Base-by-base conservation (phyloP, 2,329 filamentous ascomycete genomes). In the Xylaria sp. region DNA sequence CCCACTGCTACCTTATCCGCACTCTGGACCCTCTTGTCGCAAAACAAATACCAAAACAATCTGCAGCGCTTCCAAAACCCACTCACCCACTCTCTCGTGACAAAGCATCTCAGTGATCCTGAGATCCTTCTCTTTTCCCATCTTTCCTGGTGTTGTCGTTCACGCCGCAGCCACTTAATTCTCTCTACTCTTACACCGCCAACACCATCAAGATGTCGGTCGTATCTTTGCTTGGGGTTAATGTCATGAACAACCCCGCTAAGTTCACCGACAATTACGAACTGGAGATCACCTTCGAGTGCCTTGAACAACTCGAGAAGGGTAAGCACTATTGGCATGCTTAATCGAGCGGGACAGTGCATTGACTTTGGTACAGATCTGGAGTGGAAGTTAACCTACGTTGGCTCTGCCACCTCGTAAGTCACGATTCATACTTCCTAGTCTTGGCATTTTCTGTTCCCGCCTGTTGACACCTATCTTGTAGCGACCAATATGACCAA, bases 281-380 rank as follows among this genome's bases (percentile, higher is more conserved):
- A 74, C 96, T 99, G 66, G 93, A 99, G 76, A 97, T 99, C 73
- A 99, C 94, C 17, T 99, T 99, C 61, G 94, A 99, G 76, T 97
- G 94, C 69, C 85, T 97, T 20, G 94, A 99, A 78, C 85, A 89
- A 64, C 84, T 99, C 38, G 90, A 96, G 72, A 97, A 97, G 77
- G 92, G 92, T 92, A 74, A 26, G 74, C 61, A 39, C 13, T 11
- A 11, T 42, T 41, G 38, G 18, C 39, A 6, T 2, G 7, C 6
- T 4, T 41, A 39, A 4, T 24, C 38, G 3, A 18, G 7, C 21
- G 20, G 17, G 37, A 38, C 22, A 39, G 11, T 37, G 22, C 22
- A 47, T 55, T 60, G 42, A 65, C 49, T 41, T 18, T 34, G 19
- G 40, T 37, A 29, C 67, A 96, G 94, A 99, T 77, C 87, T 99